Evolutionary conservation across 2,329 filamentous ascomycete genomes (phyloP).

Genomic region (Penicillium paneum): DNA sequence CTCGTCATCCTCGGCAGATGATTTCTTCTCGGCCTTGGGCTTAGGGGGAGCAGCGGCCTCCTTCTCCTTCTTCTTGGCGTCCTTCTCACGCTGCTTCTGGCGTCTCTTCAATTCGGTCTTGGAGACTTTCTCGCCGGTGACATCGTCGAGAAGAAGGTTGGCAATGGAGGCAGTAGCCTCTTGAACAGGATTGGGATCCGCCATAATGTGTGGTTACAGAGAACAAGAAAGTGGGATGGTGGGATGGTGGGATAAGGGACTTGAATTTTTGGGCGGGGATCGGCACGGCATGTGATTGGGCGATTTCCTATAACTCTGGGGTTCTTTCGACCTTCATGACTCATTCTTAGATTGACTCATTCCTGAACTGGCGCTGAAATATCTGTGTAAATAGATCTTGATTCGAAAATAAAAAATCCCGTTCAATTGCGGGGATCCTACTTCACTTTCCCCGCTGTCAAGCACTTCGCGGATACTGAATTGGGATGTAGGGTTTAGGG

Average conservation of each 20-base stretch:
- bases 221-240: slow-evolving; percentile 20
- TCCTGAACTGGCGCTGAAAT: background rate
- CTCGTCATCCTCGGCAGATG: slow-evolving; percentile 62
- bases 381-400: background rate
- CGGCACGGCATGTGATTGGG: slow-evolving; percentile 28
- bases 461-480: background rate
- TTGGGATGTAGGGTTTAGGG: slow-evolving; percentile 38
- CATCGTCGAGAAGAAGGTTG: slow-evolving; percentile 83
- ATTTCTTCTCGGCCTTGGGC: slow-evolving; percentile 59
- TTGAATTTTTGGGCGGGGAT: slow-evolving; percentile 36
- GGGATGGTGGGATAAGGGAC: slow-evolving; percentile 22
- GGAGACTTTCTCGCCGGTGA: slow-evolving; percentile 82
- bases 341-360: background rate
- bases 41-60: slow-evolving; percentile 64
- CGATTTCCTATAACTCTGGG: background rate
- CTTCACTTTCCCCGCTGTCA: background rate
- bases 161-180: slow-evolving; percentile 53
- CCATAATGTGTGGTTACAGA: slow-evolving; percentile 31
- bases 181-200: slow-evolving; percentile 41
- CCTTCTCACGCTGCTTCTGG: slow-evolving; percentile 83
- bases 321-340: background rate
- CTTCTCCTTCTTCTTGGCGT: slow-evolving; percentile 86
- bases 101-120: slow-evolving; percentile 93
- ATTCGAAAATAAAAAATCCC: background rate
- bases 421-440: background rate